Percentiles rank a stretch among this genome's conserved stretches.
Evolutionary conservation across 805 yeast genomes (phyloP).

Genomic region (Wickerhamiella kurtzmanii): DNA sequence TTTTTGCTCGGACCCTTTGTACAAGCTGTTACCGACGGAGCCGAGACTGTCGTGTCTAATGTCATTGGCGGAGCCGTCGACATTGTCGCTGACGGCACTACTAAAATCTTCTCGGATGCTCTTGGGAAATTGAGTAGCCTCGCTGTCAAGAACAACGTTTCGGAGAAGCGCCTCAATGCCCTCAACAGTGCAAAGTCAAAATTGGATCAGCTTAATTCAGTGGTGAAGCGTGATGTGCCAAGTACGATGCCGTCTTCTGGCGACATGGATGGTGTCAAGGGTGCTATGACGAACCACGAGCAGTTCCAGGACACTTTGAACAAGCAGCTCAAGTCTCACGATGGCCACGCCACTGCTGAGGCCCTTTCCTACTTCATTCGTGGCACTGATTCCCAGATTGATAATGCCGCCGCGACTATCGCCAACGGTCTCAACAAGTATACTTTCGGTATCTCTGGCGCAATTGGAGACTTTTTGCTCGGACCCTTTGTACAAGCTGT

Average conservation of each 20-base stretch:
- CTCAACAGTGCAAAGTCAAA: neutral
- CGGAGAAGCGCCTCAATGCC: neutral
- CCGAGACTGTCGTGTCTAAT: constrained; percentile 21
- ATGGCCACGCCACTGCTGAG: constrained; percentile 19
- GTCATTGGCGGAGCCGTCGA: constrained; percentile 19
- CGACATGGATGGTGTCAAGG: constrained; percentile 8
- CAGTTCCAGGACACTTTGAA: constrained; percentile 16
- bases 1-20: constrained; percentile 22
- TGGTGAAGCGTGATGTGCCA: neutral
- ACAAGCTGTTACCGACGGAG: constrained; percentile 24
- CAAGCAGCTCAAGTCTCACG: constrained; percentile 10
- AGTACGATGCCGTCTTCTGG: too few relatives aligned
- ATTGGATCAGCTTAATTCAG: neutral
- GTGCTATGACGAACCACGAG: constrained; percentile 15
- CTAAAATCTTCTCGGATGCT: constrained; percentile 12
- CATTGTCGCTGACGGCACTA: constrained; percentile 16
- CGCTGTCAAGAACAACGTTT: constrained; percentile 8
- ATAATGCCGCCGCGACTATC: constrained; percentile 20
- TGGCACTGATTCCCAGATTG: constrained; percentile 26
- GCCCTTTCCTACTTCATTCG: constrained; percentile 19
- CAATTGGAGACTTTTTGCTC: constrained; percentile 13
- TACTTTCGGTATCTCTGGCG: constrained; percentile 14
- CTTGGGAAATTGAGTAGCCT: constrained; percentile 14
- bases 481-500: constrained; percentile 25
- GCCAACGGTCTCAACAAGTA: constrained; percentile 10